Percentiles rank a stretch among this genome's conserved stretches.
Conservation (phyloP, 108 stramenopile species). For the Conticribra weissflogii region DNA sequence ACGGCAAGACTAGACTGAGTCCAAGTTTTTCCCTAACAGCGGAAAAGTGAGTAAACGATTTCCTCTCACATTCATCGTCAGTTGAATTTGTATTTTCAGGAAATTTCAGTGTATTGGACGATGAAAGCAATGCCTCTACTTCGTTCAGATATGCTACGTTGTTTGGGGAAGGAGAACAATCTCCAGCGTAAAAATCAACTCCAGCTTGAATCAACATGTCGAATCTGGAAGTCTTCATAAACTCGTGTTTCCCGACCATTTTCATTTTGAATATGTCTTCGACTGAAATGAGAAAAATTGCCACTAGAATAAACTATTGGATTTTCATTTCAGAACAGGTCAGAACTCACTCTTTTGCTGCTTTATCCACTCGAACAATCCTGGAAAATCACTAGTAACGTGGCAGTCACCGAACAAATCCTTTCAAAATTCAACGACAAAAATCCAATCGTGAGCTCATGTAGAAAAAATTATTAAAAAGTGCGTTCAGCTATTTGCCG, state of each 20-base stretch:
- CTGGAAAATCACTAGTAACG: constrained; percentile 44
- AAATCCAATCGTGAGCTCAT: no score
- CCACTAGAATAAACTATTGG: background rate
- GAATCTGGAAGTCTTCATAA: constrained; percentile 31
- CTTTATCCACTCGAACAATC: constrained; percentile 30
- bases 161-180: constrained; percentile 23
- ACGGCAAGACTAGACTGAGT: constrained; percentile 1
- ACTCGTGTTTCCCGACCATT: constrained; percentile 26
- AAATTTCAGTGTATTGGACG: no score
- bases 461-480: no score
- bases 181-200: constrained; percentile 44
- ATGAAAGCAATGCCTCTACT: constrained; percentile 22
- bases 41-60: no score
- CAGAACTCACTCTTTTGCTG: constrained; percentile 25
- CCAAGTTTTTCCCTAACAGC: no score
- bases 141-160: constrained; percentile 8
- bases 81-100: no score
- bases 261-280: constrained; percentile 19
- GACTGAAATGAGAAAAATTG: background rate
- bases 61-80: no score
- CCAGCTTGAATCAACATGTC: constrained; percentile 43
- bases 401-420: constrained; percentile 42
- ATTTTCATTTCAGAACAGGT: background rate
- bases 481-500: no score
- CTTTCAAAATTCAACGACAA: no score